Percentiles rank a stretch among this genome's conserved stretches.
Conservation (phyloP, 805 yeast species). For the Candida sakaeoensis region DNA sequence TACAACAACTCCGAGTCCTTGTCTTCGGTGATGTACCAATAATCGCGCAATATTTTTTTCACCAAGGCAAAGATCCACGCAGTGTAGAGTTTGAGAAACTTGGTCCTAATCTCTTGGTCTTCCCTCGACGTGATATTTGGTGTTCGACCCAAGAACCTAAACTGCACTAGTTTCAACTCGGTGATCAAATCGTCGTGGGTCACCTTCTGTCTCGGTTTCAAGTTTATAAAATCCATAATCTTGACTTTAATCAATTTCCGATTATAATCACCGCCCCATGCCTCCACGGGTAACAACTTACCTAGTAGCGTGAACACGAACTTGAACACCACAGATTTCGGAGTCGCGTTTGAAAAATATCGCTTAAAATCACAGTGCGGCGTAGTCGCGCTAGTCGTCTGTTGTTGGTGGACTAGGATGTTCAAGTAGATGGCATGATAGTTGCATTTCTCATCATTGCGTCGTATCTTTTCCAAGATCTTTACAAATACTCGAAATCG, state of each 20-base stretch:
- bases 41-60: conserved; percentile 43
- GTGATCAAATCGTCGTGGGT: conserved; percentile 26
- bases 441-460: conserved; percentile 29
- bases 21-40: conserved; percentile 71
- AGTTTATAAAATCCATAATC: conserved; percentile 34
- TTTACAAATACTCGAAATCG: conserved; percentile 4
- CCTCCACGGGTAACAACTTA: conserved; percentile 46
- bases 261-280: conserved; percentile 54
- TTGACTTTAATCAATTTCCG: conserved; percentile 34
- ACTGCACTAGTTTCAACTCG: conserved; percentile 38
- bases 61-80: conserved; percentile 55
- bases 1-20: conserved; percentile 46
- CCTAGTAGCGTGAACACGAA: conserved; percentile 43
- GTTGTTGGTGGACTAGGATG: too few species aligned
- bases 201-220: conserved; percentile 35
- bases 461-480: conserved; percentile 14
- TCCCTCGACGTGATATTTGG: conserved; percentile 28
- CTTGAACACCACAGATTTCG: conserved; percentile 31
- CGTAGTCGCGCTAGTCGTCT: too few species aligned
- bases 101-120: conserved; percentile 37
- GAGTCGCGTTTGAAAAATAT: conserved; percentile 31
- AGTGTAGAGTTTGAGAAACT: conserved; percentile 40
- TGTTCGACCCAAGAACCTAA: conserved; percentile 53
- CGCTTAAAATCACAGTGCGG: conserved; percentile 9
- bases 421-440: conserved; percentile 36